phyloP scores from a whole-genome alignment of 139 green algal species.

The Haematococcus lacustris region DNA sequence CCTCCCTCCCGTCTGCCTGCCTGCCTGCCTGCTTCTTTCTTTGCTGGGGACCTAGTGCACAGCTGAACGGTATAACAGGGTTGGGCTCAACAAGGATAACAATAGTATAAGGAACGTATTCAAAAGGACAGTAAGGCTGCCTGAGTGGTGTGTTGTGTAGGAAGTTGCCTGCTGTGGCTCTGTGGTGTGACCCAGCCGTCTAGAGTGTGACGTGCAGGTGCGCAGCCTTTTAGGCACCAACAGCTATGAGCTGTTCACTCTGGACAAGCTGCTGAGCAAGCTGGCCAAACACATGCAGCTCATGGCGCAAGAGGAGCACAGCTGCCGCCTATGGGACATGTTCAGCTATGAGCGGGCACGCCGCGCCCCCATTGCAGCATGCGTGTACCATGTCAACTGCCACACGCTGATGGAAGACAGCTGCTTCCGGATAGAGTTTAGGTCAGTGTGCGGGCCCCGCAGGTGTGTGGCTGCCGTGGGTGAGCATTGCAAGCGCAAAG shows the following conservation, averaged over 20 bases:
- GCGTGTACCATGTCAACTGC: constrained; percentile 36
- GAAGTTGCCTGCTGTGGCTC: no score
- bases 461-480: background rate
- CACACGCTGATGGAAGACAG: constrained; percentile 68
- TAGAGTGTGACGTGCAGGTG: no score
- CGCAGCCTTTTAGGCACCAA: constrained; percentile 63
- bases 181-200: no score
- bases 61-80: no score
- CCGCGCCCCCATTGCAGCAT: constrained; percentile 8
- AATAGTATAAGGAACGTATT: no score
- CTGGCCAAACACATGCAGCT: constrained; percentile 77
- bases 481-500: background rate
- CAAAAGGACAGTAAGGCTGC: no score
- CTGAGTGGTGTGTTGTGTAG: no score
- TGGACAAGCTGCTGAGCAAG: constrained; percentile 89
- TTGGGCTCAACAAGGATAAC: no score
- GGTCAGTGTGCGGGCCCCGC: background rate
- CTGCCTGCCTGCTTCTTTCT: no score
- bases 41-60: no score
- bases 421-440: constrained; percentile 57
- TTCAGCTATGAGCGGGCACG: constrained; percentile 24
- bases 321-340: constrained; percentile 28
- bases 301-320: constrained; percentile 62
- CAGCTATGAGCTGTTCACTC: constrained; percentile 88
- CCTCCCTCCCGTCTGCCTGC: no score